Conservation (phyloP, 345 rosid genomes). For the Eucalyptus camaldulensis region DNA sequence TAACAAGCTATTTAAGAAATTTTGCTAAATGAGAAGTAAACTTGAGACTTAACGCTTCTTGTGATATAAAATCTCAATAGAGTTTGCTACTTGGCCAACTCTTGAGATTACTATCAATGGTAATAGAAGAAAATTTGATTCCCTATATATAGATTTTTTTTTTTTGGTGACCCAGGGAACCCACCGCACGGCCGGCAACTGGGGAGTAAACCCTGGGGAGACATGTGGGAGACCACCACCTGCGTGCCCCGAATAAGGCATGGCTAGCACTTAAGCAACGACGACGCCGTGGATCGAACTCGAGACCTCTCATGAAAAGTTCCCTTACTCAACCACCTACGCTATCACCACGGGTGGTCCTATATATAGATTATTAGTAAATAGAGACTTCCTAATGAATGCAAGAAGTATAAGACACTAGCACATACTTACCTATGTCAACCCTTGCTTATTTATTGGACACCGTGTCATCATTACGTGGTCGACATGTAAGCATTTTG, state of each 20-base stretch:
- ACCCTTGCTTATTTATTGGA: too few relatives aligned
- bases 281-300: too few relatives aligned
- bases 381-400: neutral
- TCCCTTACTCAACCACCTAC: too few relatives aligned
- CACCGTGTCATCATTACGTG: too few relatives aligned
- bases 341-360: neutral
- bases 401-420: neutral
- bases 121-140: neutral
- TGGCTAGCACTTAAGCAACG: too few relatives aligned
- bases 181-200: too few relatives aligned
- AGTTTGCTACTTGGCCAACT: neutral
- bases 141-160: neutral
- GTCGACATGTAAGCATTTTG: too few relatives aligned
- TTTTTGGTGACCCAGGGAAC: too few relatives aligned
- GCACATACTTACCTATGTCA: neutral
- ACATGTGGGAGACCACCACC: too few relatives aligned
- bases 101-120: neutral
- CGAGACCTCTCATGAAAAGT: too few relatives aligned
- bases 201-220: too few relatives aligned
- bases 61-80: neutral
- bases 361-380: neutral
- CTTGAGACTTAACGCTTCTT: neutral
- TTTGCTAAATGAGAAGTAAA: neutral
- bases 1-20: neutral
- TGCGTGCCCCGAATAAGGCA: too few relatives aligned